Percentiles rank a stretch among this genome's conserved stretches.
These are phyloP conservation scores for Aureobasidium musti DNA, from an alignment of 2,329 filamentous ascomycete genomes.

Conservation along the genomic window DNA sequence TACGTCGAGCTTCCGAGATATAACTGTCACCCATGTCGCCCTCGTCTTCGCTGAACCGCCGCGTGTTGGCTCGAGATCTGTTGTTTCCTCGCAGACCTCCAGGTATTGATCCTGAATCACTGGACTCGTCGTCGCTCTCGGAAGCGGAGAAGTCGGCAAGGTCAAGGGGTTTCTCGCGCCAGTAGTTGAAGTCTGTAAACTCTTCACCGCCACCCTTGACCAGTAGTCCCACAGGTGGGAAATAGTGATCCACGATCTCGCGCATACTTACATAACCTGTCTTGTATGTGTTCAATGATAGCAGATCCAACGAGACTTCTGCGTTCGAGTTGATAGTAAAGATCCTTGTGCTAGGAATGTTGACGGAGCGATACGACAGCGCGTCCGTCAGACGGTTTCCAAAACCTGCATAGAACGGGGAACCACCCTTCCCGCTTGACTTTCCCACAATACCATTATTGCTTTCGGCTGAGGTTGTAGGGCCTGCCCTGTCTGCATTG, in stretches of 20 bases:
- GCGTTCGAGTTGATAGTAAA: slow-evolving; percentile 99
- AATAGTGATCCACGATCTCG: slow-evolving; percentile 97
- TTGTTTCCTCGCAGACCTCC: slow-evolving; percentile 13
- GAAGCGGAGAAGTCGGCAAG: slow-evolving; percentile 87
- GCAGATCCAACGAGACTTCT: slow-evolving; percentile 86
- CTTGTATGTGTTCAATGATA: slow-evolving; percentile 91
- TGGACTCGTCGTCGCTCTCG: slow-evolving; percentile 60
- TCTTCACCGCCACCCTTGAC: slow-evolving; percentile 89
- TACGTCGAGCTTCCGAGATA: slow-evolving; percentile 36
- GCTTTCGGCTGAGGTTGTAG: slow-evolving; percentile 22
- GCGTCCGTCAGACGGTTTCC: slow-evolving; percentile 96
- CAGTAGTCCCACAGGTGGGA: slow-evolving; percentile 84
- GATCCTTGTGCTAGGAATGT: slow-evolving; percentile 90
- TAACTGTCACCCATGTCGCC: slow-evolving; percentile 30
- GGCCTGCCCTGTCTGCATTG: slow-evolving; percentile 31
- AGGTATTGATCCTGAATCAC: slow-evolving; percentile 30
- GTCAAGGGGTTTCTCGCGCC: slow-evolving; percentile 82
- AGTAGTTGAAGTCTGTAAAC: slow-evolving; percentile 96
- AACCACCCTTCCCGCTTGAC: slow-evolving; percentile 37
- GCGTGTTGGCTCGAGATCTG: slow-evolving; percentile 13
- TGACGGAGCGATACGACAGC: slow-evolving; percentile 91
- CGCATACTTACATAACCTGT: slow-evolving; percentile 97
- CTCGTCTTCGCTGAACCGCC: slow-evolving; percentile 31
- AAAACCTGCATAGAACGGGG: slow-evolving; percentile 93
- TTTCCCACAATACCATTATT: slow-evolving; percentile 4